Conservation (phyloP, 164 flowering plant species). For the Saururus chinensis region DNA sequence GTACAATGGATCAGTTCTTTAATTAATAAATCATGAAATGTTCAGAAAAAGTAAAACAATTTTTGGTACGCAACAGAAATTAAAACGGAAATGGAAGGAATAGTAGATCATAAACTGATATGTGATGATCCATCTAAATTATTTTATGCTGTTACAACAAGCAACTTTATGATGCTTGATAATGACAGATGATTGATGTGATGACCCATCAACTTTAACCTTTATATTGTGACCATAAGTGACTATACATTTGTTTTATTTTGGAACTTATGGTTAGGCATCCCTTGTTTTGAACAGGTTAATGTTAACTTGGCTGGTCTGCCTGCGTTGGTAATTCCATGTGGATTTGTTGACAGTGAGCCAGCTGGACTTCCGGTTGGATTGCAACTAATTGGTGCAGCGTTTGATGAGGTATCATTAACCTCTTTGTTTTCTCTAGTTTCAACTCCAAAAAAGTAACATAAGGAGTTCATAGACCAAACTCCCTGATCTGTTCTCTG, state of each 20-base stretch:
- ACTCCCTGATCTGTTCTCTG: not conserved
- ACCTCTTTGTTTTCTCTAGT: not conserved
- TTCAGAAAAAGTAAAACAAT: too few species aligned
- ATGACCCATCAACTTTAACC: not conserved
- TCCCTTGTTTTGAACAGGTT: conserved; percentile 37
- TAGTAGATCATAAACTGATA: too few species aligned
- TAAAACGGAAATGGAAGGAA: too few species aligned
- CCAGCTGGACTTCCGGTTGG: conserved; percentile 82
- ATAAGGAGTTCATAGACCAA: not conserved
- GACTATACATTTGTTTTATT: not conserved
- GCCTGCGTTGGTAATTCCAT: conserved; percentile 93
- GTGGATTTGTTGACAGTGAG: conserved; percentile 75
- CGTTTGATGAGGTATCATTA: conserved; percentile 73
- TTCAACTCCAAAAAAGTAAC: not conserved
- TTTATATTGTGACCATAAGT: not conserved
- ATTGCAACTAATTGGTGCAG: conserved; percentile 88
- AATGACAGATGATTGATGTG: not conserved
- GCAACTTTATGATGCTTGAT: not conserved
- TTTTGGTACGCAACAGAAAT: too few species aligned
- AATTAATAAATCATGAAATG: too few species aligned
- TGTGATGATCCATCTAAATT: too few species aligned
- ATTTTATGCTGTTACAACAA: too few species aligned
- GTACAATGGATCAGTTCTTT: too few species aligned
- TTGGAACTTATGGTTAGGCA: not conserved
- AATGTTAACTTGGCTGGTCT: conserved; percentile 97